A percentile compares a stretch with the other conserved stretches of the same genome.
Conservation (phyloP, 768 basidiomycete species). For the Boletus subcaerulescens region DNA sequence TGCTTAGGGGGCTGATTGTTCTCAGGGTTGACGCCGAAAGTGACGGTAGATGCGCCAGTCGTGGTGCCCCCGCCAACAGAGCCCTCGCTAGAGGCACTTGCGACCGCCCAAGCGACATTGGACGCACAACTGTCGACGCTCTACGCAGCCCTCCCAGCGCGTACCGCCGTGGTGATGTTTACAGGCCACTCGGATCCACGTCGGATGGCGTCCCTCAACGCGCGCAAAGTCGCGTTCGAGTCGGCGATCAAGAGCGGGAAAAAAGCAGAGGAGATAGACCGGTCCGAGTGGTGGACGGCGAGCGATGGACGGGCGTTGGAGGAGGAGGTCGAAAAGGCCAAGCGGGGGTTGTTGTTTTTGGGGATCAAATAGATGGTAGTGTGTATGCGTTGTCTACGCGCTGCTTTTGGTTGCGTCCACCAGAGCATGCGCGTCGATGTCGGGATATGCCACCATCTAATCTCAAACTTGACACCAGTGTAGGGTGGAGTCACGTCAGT, state of each 20-base stretch:
- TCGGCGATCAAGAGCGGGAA: conserved; percentile 53
- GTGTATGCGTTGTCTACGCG: not conserved
- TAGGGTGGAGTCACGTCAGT: too few relatives aligned
- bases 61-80: conserved; percentile 27
- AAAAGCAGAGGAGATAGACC: conserved; percentile 51
- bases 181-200: conserved; percentile 90
- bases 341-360: conserved; percentile 82
- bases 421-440: too few relatives aligned
- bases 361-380: conserved; percentile 46
- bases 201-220: conserved; percentile 68
- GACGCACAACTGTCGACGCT: conserved; percentile 60
- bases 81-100: conserved; percentile 35
- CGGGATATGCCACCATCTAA: too few relatives aligned
- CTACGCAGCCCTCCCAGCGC: conserved; percentile 67
- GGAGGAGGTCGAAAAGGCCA: conserved; percentile 73
- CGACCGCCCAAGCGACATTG: conserved; percentile 45
- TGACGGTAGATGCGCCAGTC: conserved; percentile 34
- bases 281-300: conserved; percentile 68
- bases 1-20: not conserved
- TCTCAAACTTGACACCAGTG: too few relatives aligned
- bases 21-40: conserved; percentile 63
- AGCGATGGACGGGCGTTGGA: conserved; percentile 78
- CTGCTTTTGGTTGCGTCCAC: too few relatives aligned
- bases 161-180: conserved; percentile 81
- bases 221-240: conserved; percentile 73